These are phyloP conservation scores for Helichrysum umbraculigerum DNA, from an alignment of 129 eudicot species.

Conservation along the genomic window DNA sequence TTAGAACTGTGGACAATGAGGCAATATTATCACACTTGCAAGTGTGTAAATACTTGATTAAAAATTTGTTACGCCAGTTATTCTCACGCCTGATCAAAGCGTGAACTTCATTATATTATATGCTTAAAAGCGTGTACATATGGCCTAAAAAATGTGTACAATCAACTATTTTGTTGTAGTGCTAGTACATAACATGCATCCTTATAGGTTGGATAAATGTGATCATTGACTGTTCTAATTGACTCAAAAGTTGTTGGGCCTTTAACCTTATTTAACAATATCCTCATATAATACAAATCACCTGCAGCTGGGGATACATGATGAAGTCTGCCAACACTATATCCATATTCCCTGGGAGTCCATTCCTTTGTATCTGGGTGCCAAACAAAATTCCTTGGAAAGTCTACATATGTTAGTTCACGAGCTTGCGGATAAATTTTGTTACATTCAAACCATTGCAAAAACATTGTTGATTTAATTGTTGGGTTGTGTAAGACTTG, in stretches of 20 bases:
- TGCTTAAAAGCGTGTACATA: no score
- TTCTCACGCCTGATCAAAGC: no score
- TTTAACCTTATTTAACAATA: not conserved
- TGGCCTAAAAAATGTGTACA: no score
- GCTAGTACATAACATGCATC: not conserved
- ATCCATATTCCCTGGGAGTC: not conserved
- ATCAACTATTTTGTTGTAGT: no score
- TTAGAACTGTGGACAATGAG: no score
- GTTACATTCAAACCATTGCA: slow-evolving; percentile 4
- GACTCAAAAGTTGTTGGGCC: not conserved
- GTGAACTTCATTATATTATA: no score
- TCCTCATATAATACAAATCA: not conserved
- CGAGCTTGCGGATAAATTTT: not conserved
- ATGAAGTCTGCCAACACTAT: not conserved
- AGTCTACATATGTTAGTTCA: not conserved
- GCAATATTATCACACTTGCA: no score
- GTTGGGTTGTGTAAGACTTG: not conserved
- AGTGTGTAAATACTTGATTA: no score
- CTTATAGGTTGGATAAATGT: not conserved
- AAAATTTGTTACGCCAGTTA: no score
- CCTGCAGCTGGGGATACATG: not conserved
- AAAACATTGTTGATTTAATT: not conserved
- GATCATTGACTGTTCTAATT: not conserved
- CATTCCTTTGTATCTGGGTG: not conserved
- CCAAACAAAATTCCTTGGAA: slow-evolving; percentile 12